These are phyloP conservation scores for Apiospora sp. DNA, from an alignment of 2,329 filamentous ascomycete genomes.

Conservation along the genomic window DNA sequence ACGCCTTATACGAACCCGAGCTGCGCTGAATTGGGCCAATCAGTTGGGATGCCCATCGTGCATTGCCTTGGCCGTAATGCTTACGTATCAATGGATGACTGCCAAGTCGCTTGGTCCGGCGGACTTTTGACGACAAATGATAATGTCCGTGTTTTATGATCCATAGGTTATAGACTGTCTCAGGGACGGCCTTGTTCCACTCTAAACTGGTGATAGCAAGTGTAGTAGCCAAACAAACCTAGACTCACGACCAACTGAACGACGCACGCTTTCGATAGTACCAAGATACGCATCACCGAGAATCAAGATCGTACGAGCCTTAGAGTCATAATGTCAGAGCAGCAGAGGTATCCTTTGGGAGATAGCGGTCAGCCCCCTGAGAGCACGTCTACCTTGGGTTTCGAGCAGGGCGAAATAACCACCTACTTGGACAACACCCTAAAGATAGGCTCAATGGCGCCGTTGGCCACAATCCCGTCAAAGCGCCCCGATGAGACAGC, in stretches of 20 bases:
- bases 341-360: neutral
- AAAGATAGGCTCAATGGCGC: neutral
- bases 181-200: too few relatives aligned
- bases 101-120: neutral
- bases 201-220: neutral
- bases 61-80: neutral
- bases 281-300: too few relatives aligned
- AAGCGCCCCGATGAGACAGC: neutral
- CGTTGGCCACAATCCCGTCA: neutral
- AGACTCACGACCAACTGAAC: too few relatives aligned
- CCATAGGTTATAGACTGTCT: accelerated
- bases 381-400: neutral
- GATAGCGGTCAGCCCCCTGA: neutral
- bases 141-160: neutral
- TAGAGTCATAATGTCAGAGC: neutral
- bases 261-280: too few relatives aligned
- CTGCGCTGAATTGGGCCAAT: neutral
- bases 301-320: too few relatives aligned
- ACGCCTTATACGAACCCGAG: neutral
- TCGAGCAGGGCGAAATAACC: neutral
- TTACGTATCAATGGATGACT: neutral
- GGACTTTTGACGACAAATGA: neutral
- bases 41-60: neutral
- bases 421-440: neutral
- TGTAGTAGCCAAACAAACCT: too few relatives aligned